Evolutionary conservation across 108 stramenopile genomes (phyloP).

Genomic region (Skeletonema tropicum): DNA sequence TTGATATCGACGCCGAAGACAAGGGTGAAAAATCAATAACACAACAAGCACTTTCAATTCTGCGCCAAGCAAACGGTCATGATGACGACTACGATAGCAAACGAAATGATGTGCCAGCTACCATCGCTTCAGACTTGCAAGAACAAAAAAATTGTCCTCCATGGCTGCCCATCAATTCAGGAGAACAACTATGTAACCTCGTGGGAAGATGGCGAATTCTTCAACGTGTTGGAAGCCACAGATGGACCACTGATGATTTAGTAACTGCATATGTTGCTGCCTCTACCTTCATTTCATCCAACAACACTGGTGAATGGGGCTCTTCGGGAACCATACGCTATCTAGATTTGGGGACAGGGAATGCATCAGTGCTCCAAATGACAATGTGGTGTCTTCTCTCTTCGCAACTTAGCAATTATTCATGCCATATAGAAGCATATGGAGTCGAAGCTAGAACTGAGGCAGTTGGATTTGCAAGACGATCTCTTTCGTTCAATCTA

Average conservation of each 20-base stretch:
- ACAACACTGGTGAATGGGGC: not conserved
- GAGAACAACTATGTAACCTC: constrained; percentile 75
- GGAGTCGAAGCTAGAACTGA: constrained; percentile 69
- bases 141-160: constrained; percentile 14
- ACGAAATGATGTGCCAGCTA: constrained; percentile 20
- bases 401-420: not conserved
- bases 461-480: constrained; percentile 58
- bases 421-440: constrained; percentile 11
- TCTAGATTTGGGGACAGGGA: constrained; percentile 65
- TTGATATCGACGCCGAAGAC: not conserved
- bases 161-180: constrained; percentile 54
- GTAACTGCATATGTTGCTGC: constrained; percentile 69
- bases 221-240: constrained; percentile 65
- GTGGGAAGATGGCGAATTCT: constrained; percentile 71
- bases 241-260: constrained; percentile 83
- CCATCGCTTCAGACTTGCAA: not conserved
- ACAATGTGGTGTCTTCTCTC: constrained; percentile 52
- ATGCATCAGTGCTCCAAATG: constrained; percentile 68
- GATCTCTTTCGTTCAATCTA: constrained; percentile 66
- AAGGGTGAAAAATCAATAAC: not conserved
- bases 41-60: constrained; percentile 18
- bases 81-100: constrained; percentile 26
- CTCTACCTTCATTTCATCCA: constrained; percentile 31
- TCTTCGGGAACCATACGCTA: constrained; percentile 33
- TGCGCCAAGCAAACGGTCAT: constrained; percentile 21